Evolutionary conservation across 306 rosid species (phyloP).

Genomic region (Parietaria judaica): DNA sequence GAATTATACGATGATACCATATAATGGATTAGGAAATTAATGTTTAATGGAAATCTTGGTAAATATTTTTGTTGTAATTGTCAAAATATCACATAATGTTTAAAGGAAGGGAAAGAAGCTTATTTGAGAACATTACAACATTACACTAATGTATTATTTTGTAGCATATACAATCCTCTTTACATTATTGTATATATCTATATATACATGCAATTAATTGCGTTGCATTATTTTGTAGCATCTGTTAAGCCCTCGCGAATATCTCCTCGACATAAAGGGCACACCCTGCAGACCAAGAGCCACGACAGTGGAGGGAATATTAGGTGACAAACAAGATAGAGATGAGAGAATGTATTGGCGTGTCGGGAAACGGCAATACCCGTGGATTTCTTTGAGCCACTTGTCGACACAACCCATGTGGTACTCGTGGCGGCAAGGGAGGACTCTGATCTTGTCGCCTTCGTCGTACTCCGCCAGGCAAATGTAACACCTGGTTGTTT

Average conservation of each 20-base stretch:
- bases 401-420: constrained; percentile 88
- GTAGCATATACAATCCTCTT: no score
- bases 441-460: constrained; percentile 85
- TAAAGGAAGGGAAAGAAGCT: neutral
- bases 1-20: no score
- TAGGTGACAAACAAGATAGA: neutral
- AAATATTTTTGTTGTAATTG: neutral
- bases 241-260: constrained; percentile 60
- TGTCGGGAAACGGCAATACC: constrained; percentile 35
- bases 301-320: constrained; percentile 4
- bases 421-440: constrained; percentile 89
- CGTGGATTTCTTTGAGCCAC: constrained; percentile 98
- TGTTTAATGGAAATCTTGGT: neutral
- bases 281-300: constrained; percentile 51
- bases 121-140: no score
- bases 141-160: no score
- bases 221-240: no score
- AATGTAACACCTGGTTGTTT: constrained; percentile 67
- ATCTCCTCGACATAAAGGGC: constrained; percentile 94
- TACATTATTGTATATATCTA: no score
- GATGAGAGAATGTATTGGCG: neutral
- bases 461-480: constrained; percentile 95
- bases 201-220: no score
- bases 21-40: neutral
- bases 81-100: neutral